Conservation (phyloP, 2,329 filamentous ascomycete species). For the Xylariaceae sp. region DNA sequence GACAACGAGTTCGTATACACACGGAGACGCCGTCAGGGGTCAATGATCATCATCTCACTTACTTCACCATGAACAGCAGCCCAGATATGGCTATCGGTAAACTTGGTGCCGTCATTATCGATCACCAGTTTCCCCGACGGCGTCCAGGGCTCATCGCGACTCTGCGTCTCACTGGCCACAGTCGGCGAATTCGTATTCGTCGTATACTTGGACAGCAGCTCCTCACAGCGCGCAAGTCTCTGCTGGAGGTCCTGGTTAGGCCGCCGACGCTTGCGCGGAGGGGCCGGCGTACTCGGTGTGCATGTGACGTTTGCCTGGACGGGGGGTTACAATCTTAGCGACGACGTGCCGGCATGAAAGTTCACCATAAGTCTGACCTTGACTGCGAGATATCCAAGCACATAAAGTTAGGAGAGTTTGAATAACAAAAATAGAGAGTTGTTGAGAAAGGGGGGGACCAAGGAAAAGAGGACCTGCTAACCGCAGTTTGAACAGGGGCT, state of each 20-base stretch:
- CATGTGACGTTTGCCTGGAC: conserved; percentile 53
- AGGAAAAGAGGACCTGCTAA: conserved; percentile 6
- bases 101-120: conserved; percentile 50
- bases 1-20: not conserved
- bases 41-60: conserved; percentile 25
- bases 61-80: conserved; percentile 53
- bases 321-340: conserved; percentile 10
- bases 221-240: conserved; percentile 53
- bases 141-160: conserved; percentile 38
- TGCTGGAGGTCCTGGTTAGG: conserved; percentile 59
- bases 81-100: conserved; percentile 53
- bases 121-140: conserved; percentile 49
- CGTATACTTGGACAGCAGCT: conserved; percentile 54
- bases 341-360: not conserved
- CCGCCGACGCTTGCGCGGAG: conserved; percentile 52
- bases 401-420: not conserved
- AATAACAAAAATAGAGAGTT: not conserved
- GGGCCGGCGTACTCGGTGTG: conserved; percentile 55
- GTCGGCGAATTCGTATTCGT: conserved; percentile 31
- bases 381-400: conserved; percentile 24
- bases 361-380: conserved; percentile 41
- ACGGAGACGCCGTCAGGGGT: not conserved
- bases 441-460: too few species aligned
- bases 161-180: conserved; percentile 24
- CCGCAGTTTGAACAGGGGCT: conserved; percentile 55